Conservation (phyloP, 352 stramenopile genomes). For the Globisporangium irregulare region DNA sequence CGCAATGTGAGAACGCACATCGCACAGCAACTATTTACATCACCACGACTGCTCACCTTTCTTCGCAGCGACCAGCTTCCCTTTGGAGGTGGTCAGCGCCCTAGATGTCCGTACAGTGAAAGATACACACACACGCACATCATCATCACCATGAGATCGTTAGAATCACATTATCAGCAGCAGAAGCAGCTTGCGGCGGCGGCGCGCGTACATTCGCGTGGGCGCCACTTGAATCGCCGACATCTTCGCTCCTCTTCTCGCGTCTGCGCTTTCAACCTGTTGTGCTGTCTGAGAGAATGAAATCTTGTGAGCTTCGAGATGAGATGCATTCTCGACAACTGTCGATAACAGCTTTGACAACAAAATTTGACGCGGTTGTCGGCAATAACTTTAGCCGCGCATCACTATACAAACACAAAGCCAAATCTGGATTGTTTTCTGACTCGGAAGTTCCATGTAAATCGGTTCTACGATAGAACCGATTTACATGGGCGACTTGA, state of each 20-base stretch:
- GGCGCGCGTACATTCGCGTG: conserved; percentile 70
- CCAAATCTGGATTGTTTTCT: neutral
- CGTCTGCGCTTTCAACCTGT: neutral
- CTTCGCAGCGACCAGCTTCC: conserved; percentile 79
- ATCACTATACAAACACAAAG: neutral
- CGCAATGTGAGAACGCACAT: neutral
- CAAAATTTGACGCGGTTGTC: too few relatives aligned
- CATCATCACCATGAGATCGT: too few relatives aligned
- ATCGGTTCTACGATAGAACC: neutral
- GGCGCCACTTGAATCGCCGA: conserved; percentile 57
- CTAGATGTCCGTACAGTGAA: conserved; percentile 25
- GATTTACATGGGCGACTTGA: too few relatives aligned
- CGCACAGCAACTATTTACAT: neutral
- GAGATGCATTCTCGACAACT: neutral
- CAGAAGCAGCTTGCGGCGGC: neutral
- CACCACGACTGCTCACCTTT: conserved; percentile 47
- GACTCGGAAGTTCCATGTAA: neutral
- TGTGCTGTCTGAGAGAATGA: neutral
- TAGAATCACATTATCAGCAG: neutral
- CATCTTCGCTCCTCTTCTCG: conserved; percentile 19
- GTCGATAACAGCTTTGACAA: too few relatives aligned
- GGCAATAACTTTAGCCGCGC: too few relatives aligned
- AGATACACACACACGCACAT: neutral
- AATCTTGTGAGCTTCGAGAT: conserved; percentile 1
- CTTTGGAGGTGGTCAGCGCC: conserved; percentile 84